Base-by-base conservation (phyloP, 345 rosid genomes). In the Euphorbia lathyris region DNA sequence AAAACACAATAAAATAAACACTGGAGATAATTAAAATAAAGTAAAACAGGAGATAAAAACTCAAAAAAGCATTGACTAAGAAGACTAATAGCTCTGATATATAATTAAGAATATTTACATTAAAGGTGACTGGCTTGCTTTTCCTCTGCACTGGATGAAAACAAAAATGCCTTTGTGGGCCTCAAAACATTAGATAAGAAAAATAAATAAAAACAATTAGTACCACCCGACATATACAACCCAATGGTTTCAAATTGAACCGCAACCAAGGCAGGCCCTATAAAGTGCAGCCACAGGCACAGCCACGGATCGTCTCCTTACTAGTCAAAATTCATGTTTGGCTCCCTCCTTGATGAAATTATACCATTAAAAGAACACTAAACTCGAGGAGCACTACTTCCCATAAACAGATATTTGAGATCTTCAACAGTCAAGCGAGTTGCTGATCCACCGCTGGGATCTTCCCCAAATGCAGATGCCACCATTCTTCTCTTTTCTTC, bases 391-490 rank as follows among this genome's bases (percentile, higher is more conserved):
- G 58, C 55, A n/a, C 68, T 51, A 72, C 70, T 77, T 65, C 77
- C 71, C 84, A 74, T 82, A 68, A 85, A 86, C 60, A 79, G 61
- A 73, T 87, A 90, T 56, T 73, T 92, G 58, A 92, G 97, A 82
- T 95, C 99, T 60, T 90, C 93, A 65, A 84, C 92, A 0, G 97
- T 95, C 69, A 90, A 83, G 74, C 97, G 87, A 76, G 90, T 73
- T 25, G 88, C 87, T n/a, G 92, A 69, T 63, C 86, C 74, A 70
- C 97, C 97, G 14, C 85, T 84, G 42, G 83, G 86, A 70, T 94
- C 99, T 80, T 95, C 97, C 23, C 97, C 99, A 79, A 88, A 94
- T n/a, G 97, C 97, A 74, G 97, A 90, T 4, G 97, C 96, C 66
- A 95, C 97, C 97, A 95, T 90, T 79, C 79, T 88, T 76, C 97